phyloP scores from a whole-genome alignment of 148 eudicot species.

The Agrostemma githago region DNA sequence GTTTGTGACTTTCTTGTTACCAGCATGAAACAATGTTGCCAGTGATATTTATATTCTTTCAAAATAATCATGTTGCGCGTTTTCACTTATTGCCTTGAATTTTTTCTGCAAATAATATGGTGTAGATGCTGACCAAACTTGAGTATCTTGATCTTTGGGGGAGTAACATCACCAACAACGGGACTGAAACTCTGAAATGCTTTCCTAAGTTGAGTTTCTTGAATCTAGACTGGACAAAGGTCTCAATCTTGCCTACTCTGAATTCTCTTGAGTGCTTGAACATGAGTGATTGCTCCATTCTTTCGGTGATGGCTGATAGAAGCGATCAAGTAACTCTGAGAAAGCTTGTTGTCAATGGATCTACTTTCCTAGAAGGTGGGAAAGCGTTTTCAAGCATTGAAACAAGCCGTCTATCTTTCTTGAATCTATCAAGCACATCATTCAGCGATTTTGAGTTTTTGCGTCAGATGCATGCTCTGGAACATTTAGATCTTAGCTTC shows the following conservation, averaged over 20 bases:
- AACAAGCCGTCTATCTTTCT: constrained; percentile 36
- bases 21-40: no score
- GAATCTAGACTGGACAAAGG: constrained; percentile 77
- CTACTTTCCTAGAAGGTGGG: constrained; percentile 35
- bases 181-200: constrained; percentile 35
- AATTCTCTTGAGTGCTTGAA: constrained; percentile 51
- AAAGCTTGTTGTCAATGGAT: constrained; percentile 58
- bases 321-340: constrained; percentile 39
- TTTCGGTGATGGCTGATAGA: constrained; percentile 42
- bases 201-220: constrained; percentile 58
- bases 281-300: constrained; percentile 77
- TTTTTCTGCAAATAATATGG: background rate
- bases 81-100: background rate
- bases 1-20: no score
- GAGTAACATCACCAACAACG: constrained; percentile 58
- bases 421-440: constrained; percentile 63
- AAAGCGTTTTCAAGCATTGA: constrained; percentile 43
- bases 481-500: constrained; percentile 67
- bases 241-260: constrained; percentile 59
- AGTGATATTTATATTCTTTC: no score
- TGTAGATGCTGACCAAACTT: constrained; percentile 57
- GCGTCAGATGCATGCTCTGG: constrained; percentile 43
- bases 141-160: constrained; percentile 88
- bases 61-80: background rate
- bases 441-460: constrained; percentile 45